These are phyloP conservation scores for Colletotrichum tanaceti DNA, from an alignment of 2,329 filamentous ascomycete species.

Conservation along the genomic window DNA sequence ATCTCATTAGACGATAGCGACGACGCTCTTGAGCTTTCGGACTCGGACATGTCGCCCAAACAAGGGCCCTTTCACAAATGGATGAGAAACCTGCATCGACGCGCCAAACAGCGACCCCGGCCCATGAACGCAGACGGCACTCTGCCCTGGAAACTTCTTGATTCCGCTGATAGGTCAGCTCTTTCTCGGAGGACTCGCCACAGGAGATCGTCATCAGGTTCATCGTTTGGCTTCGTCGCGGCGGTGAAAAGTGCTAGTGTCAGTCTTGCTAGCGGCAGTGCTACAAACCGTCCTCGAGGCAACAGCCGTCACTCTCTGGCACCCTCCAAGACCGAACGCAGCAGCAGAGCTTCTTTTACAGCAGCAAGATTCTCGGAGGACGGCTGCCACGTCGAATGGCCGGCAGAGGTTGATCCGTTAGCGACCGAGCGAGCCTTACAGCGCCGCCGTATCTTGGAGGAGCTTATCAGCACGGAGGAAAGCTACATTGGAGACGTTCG, in stretches of 20 bases:
- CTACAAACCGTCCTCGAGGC: constrained; percentile 69
- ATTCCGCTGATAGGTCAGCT: constrained; percentile 43
- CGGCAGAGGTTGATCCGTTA: constrained; percentile 69
- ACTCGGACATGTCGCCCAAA: constrained; percentile 26
- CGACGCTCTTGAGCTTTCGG: constrained; percentile 30
- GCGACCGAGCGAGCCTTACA: constrained; percentile 79
- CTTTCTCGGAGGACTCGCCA: constrained; percentile 52
- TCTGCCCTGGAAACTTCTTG: constrained; percentile 51
- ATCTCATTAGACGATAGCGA: constrained; percentile 45
- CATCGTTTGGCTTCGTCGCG: constrained; percentile 83
- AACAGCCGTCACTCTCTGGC: constrained; percentile 63
- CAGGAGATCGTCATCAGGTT: constrained; percentile 74
- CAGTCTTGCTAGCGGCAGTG: constrained; percentile 79
- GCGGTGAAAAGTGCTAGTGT: constrained; percentile 84
- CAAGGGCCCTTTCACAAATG: constrained; percentile 74
- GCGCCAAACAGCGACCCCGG: constrained; percentile 57
- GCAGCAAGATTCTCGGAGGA: constrained; percentile 73
- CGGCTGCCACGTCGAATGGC: constrained; percentile 69
- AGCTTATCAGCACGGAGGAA: constrained; percentile 87
- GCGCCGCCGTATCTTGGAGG: constrained; percentile 83
- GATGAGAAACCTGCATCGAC: constrained; percentile 76
- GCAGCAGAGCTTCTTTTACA: constrained; percentile 70
- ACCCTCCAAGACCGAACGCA: constrained; percentile 70
- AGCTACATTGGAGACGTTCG: constrained; percentile 89
- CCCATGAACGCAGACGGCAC: constrained; percentile 43